Conservation (phyloP, 179 eudicot species). For the Amaranthus tricolor region DNA sequence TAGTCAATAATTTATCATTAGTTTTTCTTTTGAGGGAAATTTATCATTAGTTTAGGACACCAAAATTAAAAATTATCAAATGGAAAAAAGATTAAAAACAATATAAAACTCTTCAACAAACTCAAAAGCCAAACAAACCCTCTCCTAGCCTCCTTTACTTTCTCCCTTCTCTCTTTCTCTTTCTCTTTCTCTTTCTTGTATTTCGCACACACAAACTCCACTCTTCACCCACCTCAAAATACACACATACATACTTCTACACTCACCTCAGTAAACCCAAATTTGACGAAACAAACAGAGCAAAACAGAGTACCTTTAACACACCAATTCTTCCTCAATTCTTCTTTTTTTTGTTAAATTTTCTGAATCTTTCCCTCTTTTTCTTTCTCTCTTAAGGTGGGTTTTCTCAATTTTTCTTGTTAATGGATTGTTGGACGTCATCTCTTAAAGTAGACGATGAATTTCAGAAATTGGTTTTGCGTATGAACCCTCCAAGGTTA, state of each 20-base stretch:
- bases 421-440: conserved; percentile 66
- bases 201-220: conserved; percentile 23
- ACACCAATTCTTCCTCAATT: neutral
- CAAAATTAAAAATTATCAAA: no score
- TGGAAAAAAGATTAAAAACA: neutral
- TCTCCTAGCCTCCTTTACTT: neutral
- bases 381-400: conserved; percentile 4
- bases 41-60: no score
- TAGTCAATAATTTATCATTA: no score
- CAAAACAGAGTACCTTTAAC: conserved; percentile 6
- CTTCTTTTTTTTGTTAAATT: neutral
- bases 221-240: conserved; percentile 22
- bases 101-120: conserved; percentile 29
- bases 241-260: neutral
- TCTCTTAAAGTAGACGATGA: conserved; percentile 65
- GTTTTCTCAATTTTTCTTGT: neutral
- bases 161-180: neutral
- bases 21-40: no score
- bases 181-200: neutral
- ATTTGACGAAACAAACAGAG: neutral
- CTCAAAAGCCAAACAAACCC: conserved; percentile 36
- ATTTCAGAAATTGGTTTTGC: conserved; percentile 70
- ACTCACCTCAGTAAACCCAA: neutral
- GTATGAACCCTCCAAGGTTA: conserved; percentile 85
- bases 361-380: neutral